phyloP scores from a whole-genome alignment of 208 protist species.

The Angomonas deanei region DNA sequence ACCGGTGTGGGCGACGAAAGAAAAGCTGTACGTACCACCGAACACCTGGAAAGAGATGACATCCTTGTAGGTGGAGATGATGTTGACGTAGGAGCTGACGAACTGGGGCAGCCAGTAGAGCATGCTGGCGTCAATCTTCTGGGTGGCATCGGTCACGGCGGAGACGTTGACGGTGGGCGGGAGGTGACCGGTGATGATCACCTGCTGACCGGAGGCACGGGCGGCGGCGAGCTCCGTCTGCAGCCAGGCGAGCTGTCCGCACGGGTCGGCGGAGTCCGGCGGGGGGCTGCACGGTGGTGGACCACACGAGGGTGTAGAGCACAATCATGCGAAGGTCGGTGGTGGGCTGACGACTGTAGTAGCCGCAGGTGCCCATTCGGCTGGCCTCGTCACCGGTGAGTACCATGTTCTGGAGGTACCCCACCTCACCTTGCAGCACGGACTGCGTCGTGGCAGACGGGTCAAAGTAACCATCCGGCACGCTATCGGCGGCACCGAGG shows the following conservation, averaged over 20 bases:
- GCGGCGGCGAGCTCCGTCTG: slow-evolving; percentile 17
- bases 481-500: slow-evolving; percentile 37
- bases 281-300: slow-evolving; percentile 9
- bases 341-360: slow-evolving; percentile 22
- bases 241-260: slow-evolving; percentile 35
- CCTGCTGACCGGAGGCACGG: slow-evolving; percentile 16
- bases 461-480: slow-evolving; percentile 41
- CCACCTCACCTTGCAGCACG: slow-evolving; percentile 9
- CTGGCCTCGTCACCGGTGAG: slow-evolving; percentile 13
- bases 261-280: slow-evolving; percentile 35
- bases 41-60: slow-evolving; percentile 27
- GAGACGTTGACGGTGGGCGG: slow-evolving; percentile 25
- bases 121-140: slow-evolving; percentile 1
- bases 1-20: slow-evolving; percentile 18
- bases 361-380: slow-evolving; percentile 22
- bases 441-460: slow-evolving; percentile 3
- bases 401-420: slow-evolving; percentile 11
- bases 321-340: slow-evolving; percentile 25
- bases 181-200: slow-evolving; percentile 42
- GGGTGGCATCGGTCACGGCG: slow-evolving; percentile 8
- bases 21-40: slow-evolving; percentile 37
- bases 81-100: slow-evolving; percentile 17
- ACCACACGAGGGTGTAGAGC: slow-evolving; percentile 39
- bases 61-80: slow-evolving; percentile 15
- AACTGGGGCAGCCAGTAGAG: slow-evolving; percentile 38